Evolutionary conservation across 73 alveolate genomes (phyloP), one percentile per base, ranked within the genome.

Genomic region (Durusdinium trenchii): DNA sequence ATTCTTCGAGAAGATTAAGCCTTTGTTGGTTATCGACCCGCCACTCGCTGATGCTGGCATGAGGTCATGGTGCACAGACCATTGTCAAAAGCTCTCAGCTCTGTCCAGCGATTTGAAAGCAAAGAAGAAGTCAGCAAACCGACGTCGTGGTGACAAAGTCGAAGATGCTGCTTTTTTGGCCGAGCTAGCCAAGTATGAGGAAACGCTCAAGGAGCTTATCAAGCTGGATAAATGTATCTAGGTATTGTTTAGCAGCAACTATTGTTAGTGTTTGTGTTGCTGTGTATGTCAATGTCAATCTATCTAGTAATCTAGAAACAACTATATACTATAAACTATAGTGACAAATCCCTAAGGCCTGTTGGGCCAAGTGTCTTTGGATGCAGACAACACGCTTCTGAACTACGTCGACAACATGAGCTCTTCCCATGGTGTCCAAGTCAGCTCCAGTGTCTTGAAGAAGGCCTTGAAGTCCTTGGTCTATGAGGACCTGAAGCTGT

Each of bases 401-500:
- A 5, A 32, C 3, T 20, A 3, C 46, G 32, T 43, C 7, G 90
- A 79, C 28, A 67, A 43, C 9, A 45, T 45, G 2, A 10, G 36
- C 45, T 12, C 64, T 47, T 46, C 43, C 42, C n/a, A 47, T 46
- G 30, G 46, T 32, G 46, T 79, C 69, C 1, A 9, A 5, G 28
- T 79, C 90, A 79, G 47, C 46, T 7, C 47, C 40, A 6, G 69
- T 2, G 46, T 79, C 69, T 26, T 79, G 47, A 23, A 67, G 20
- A 43, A 30, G 20, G 62, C 69, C 26, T 30, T 79, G 69, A 79
- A 79, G 28, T 6, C 5, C 9, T 10, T 47, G 30, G 9, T 79
- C 32, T 79, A 47, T 28, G 90, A 79, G 16, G 69, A 79, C 52
- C 28, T 79, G 90, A 79, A 79, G 46, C 67, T 46, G 23, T 79